Evolutionary conservation across 768 basidiomycete genomes (phyloP).

Genomic region (Pholiota molesta): DNA sequence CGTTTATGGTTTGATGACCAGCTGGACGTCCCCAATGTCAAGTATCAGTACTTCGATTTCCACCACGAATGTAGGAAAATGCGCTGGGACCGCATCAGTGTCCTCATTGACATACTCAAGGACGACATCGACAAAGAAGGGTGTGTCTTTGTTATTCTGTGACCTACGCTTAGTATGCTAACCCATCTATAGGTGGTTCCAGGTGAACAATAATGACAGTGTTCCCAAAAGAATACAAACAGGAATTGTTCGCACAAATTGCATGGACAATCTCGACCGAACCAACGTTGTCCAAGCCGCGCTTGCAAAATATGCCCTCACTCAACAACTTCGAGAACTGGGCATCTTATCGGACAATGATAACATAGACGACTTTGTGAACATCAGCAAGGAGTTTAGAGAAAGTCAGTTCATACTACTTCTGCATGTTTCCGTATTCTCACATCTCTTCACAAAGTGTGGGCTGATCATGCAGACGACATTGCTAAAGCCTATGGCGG

Average conservation of each 20-base stretch:
- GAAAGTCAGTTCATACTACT: constrained; percentile 61
- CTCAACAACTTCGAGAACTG: constrained; percentile 70
- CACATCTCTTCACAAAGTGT: constrained; percentile 57
- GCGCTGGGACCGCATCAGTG: constrained; percentile 90
- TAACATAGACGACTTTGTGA: constrained; percentile 79
- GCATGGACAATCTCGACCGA: constrained; percentile 96
- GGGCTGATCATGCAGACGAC: constrained; percentile 95
- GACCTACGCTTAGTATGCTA: constrained; percentile 7
- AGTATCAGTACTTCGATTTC: constrained; percentile 97
- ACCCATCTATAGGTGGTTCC: constrained; percentile 67
- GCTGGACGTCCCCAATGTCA: constrained; percentile 68
- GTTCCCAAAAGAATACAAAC: constrained; percentile 62
- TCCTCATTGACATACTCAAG: constrained; percentile 77
- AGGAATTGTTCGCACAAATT: constrained; percentile 90
- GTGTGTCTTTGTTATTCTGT: constrained; percentile 38
- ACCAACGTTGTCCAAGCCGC: constrained; percentile 97
- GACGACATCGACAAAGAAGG: constrained; percentile 71
- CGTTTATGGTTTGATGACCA: constrained; percentile 24
- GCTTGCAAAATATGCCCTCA: constrained; percentile 84
- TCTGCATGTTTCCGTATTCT: background rate
- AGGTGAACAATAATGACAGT: constrained; percentile 51
- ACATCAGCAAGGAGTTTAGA: constrained; percentile 81
- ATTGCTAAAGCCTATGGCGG: constrained; percentile 93
- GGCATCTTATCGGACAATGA: constrained; percentile 75
- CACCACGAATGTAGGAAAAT: constrained; percentile 93